These are phyloP conservation scores for Podila clonocystis DNA, from an alignment of 192 early-diverging fungal species.

Conservation along the genomic window DNA sequence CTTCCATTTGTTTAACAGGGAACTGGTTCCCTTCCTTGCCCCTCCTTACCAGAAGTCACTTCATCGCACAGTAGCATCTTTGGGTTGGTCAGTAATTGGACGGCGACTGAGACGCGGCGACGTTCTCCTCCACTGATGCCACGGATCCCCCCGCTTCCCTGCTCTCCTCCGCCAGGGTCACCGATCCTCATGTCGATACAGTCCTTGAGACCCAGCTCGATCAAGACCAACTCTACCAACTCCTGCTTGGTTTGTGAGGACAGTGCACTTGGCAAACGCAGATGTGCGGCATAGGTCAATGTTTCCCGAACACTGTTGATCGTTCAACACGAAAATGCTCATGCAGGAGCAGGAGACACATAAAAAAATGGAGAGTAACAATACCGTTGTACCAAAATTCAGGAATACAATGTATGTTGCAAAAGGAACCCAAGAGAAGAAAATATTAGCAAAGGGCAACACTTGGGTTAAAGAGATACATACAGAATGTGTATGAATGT, in stretches of 20 bases:
- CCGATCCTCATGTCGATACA: constrained; percentile 74
- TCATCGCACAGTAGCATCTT: constrained; percentile 77
- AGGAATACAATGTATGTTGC: no score
- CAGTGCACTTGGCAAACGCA: constrained; percentile 57
- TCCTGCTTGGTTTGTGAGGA: constrained; percentile 49
- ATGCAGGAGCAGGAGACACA: no score
- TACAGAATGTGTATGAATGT: neutral
- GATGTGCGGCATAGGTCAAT: constrained; percentile 70
- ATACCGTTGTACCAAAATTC: no score
- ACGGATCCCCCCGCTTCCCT: constrained; percentile 56
- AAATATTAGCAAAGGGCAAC: no score
- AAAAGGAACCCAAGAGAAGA: no score
- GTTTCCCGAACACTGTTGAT: constrained; percentile 81
- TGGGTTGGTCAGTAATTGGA: constrained; percentile 75
- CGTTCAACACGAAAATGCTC: neutral
- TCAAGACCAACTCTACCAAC: constrained; percentile 65
- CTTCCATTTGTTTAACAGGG: no score
- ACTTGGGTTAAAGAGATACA: neutral
- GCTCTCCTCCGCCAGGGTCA: constrained; percentile 55
- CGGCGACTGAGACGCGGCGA: constrained; percentile 77
- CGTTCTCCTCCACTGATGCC: constrained; percentile 81
- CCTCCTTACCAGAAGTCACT: constrained; percentile 70
- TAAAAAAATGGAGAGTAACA: no score
- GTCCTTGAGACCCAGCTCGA: constrained; percentile 72
- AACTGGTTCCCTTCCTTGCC: no score